A percentile compares a stretch with the other conserved stretches of the same genome.
These are phyloP conservation scores for Tieghemostelium lacteum DNA, from an alignment of 78 protist species.

Conservation along the genomic window DNA sequence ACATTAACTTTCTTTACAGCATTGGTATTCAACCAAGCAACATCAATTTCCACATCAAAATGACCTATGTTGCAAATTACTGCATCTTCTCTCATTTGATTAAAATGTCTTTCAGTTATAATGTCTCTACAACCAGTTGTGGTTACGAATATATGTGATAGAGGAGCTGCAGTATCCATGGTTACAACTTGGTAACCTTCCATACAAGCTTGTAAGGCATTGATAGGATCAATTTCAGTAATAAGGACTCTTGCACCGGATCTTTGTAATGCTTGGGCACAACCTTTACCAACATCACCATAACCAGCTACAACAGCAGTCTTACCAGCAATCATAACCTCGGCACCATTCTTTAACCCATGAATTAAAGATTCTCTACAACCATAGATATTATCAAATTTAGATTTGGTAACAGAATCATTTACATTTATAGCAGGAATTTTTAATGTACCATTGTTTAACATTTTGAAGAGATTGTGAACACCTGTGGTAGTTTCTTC, in stretches of 20 bases:
- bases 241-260: slow-evolving; percentile 95
- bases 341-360: slow-evolving; percentile 98
- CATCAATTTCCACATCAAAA: slow-evolving; percentile 98
- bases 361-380: slow-evolving; percentile 98
- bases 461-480: slow-evolving; percentile 93
- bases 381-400: slow-evolving; percentile 99
- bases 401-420: slow-evolving; percentile 98
- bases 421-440: slow-evolving; percentile 99
- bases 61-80: slow-evolving; percentile 99
- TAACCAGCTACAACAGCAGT: slow-evolving; percentile 94
- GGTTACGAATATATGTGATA: slow-evolving; percentile 96
- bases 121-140: slow-evolving; percentile 97
- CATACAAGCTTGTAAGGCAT: slow-evolving; percentile 99
- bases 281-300: slow-evolving; percentile 99
- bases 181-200: slow-evolving; percentile 94
- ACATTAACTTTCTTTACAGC: slow-evolving; percentile 83
- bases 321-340: slow-evolving; percentile 99
- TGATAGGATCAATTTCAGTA: slow-evolving; percentile 99
- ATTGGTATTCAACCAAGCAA: slow-evolving; percentile 82
- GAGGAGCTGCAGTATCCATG: slow-evolving; percentile 87
- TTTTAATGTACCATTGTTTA: slow-evolving; percentile 82
- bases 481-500: slow-evolving; percentile 99
- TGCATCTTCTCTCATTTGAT: slow-evolving; percentile 95
- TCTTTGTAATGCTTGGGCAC: slow-evolving; percentile 90
- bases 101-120: slow-evolving; percentile 92